These are phyloP conservation scores for Phytophthora europaea DNA, from an alignment of 352 stramenopile genomes.

Conservation along the genomic window DNA sequence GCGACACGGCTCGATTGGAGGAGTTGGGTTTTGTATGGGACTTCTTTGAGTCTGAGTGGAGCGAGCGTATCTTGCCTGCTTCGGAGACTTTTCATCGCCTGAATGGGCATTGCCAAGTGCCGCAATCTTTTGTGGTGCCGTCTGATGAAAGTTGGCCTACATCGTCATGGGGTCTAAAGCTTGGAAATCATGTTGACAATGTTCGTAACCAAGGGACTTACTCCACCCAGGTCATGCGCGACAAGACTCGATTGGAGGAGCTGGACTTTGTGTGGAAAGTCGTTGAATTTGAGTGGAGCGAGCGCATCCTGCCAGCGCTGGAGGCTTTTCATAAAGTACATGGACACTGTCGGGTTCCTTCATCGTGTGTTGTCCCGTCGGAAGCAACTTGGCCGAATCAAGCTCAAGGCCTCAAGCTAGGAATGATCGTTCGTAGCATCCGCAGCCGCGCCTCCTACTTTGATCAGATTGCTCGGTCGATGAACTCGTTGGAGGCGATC, in stretches of 20 bases:
- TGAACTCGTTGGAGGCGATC: slow-evolving; percentile 11
- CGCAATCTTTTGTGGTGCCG: background rate
- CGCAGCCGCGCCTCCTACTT: background rate
- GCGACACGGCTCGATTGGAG: background rate
- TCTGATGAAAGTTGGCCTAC: background rate
- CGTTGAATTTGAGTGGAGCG: background rate
- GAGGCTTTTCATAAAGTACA: slow-evolving; percentile 41
- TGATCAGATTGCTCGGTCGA: background rate
- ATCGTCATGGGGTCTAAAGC: background rate
- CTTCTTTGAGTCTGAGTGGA: too few relatives aligned
- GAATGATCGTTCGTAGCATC: background rate
- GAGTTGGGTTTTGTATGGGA: background rate
- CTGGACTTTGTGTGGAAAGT: background rate
- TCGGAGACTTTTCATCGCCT: background rate
- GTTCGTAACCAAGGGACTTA: background rate
- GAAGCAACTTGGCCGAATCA: slow-evolving; percentile 43
- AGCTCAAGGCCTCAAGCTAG: slow-evolving; percentile 39
- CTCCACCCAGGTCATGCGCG: background rate
- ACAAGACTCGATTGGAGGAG: background rate
- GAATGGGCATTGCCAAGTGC: background rate
- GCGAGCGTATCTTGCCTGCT: background rate
- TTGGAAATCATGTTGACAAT: background rate
- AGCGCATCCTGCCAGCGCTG: slow-evolving; percentile 49
- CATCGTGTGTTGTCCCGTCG: slow-evolving; percentile 48
- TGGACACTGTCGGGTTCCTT: slow-evolving; percentile 32